A percentile compares a stretch with the other conserved stretches of the same genome.
These are phyloP conservation scores for Ophiostoma sp. DNA, from an alignment of 2,329 filamentous ascomycete genomes.

Conservation along the genomic window DNA sequence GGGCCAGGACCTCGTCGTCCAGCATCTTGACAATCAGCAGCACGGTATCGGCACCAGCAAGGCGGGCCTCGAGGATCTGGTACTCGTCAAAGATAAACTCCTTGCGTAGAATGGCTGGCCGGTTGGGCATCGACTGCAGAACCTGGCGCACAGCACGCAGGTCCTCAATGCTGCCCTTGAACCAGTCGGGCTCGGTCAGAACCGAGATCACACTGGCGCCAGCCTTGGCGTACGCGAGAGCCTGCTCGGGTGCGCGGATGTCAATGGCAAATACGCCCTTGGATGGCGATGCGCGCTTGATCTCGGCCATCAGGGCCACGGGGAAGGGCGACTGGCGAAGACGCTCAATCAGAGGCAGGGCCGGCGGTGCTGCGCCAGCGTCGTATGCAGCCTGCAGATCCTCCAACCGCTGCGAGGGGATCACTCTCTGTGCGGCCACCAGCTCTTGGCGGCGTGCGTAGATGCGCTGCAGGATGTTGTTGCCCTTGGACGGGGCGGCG, in stretches of 20 bases:
- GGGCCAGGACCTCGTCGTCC: slow-evolving; percentile 63
- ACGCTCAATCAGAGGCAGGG: slow-evolving; percentile 72
- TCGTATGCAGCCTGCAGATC: slow-evolving; percentile 86
- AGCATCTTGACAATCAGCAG: slow-evolving; percentile 98
- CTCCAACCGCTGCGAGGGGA: slow-evolving; percentile 75
- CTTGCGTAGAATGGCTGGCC: slow-evolving; percentile 87
- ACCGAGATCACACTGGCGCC: slow-evolving; percentile 97
- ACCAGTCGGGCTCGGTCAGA: slow-evolving; percentile 98
- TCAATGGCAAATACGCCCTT: slow-evolving; percentile 90
- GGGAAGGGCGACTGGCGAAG: slow-evolving; percentile 76
- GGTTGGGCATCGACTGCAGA: slow-evolving; percentile 83
- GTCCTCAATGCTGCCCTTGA: slow-evolving; percentile 96
- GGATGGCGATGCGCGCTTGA: slow-evolving; percentile 92
- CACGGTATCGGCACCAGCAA: slow-evolving; percentile 80
- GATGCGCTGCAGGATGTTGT: slow-evolving; percentile 85
- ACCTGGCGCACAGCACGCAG: slow-evolving; percentile 80
- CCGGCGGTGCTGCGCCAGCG: slow-evolving; percentile 76
- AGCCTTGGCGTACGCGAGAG: slow-evolving; percentile 83
- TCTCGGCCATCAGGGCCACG: slow-evolving; percentile 94
- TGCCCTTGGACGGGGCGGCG: slow-evolving; percentile 51
- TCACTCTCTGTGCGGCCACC: slow-evolving; percentile 73
- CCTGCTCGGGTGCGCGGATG: slow-evolving; percentile 83
- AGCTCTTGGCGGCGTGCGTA: slow-evolving; percentile 73
- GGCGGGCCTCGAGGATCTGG: slow-evolving; percentile 87
- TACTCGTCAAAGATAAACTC: slow-evolving; percentile 99